These are phyloP conservation scores for Cicer cuneatum DNA, from an alignment of 306 rosid genomes.

Conservation along the genomic window DNA sequence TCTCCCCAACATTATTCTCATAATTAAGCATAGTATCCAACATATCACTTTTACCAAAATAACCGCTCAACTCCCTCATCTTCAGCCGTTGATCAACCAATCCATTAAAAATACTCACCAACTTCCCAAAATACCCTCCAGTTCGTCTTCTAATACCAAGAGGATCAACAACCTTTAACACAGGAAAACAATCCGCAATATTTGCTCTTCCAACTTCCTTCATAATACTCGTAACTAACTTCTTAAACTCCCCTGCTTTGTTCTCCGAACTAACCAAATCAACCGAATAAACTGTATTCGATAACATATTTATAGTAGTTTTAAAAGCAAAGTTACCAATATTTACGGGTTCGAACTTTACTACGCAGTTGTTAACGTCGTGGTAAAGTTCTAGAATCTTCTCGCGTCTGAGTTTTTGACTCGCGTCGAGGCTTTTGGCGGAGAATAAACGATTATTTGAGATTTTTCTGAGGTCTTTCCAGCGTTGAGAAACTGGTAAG, in stretches of 20 bases:
- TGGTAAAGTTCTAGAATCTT: constrained; percentile 45
- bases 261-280: constrained; percentile 48
- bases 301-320: constrained; percentile 51
- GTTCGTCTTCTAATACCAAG: constrained; percentile 41
- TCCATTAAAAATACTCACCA: constrained; percentile 5
- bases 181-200: constrained; percentile 45
- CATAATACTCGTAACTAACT: constrained; percentile 28
- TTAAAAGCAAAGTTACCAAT: constrained; percentile 54
- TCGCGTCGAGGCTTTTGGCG: constrained; percentile 47
- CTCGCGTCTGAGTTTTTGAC: background rate
- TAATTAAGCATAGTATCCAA: constrained; percentile 33
- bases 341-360: constrained; percentile 44
- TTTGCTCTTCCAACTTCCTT: constrained; percentile 46
- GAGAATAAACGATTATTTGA: constrained; percentile 51
- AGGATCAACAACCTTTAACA: constrained; percentile 45
- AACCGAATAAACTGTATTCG: constrained; percentile 52
- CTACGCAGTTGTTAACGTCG: constrained; percentile 10
- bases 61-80: background rate
- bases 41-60: constrained; percentile 35
- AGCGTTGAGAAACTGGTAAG: constrained; percentile 43
- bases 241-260: constrained; percentile 41
- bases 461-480: constrained; percentile 55
- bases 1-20: background rate
- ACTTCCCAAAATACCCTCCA: background rate
- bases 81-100: constrained; percentile 25